Evolutionary conservation across 1,284 basidiomycete genomes (phyloP).

Genomic region (Pterula multifida): DNA sequence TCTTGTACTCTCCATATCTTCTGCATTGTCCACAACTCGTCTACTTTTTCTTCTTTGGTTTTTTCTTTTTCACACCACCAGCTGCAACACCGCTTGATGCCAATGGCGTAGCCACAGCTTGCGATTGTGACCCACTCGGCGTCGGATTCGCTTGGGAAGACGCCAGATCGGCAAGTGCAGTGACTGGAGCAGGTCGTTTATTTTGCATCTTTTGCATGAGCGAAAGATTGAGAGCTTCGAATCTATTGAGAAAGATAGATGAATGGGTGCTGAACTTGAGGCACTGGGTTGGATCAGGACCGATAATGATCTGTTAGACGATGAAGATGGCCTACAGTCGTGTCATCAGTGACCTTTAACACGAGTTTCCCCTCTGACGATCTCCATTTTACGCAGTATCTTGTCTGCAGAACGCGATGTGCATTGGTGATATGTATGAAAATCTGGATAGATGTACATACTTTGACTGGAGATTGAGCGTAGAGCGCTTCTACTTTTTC

Average conservation of each 20-base stretch:
- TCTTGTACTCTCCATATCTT: not conserved
- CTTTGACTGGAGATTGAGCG: slow-evolving; percentile 61
- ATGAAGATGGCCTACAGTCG: slow-evolving; percentile 46
- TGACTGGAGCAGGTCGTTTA: slow-evolving; percentile 18
- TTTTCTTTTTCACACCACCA: slow-evolving; percentile 42
- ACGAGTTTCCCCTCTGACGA: slow-evolving; percentile 74
- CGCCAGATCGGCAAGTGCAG: slow-evolving; percentile 7
- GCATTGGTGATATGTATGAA: too few relatives aligned
- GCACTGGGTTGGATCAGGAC: slow-evolving; percentile 39
- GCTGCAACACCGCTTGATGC: slow-evolving; percentile 12
- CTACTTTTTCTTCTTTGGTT: slow-evolving; percentile 44
- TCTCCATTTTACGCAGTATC: slow-evolving; percentile 85
- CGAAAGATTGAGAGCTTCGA: slow-evolving; percentile 79
- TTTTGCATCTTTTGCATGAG: slow-evolving; percentile 80
- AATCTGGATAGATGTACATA: slow-evolving; percentile 22
- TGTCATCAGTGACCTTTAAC: slow-evolving; percentile 84
- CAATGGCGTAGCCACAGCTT: not conserved
- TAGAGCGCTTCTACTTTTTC: slow-evolving; percentile 79
- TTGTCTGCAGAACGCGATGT: slow-evolving; percentile 36
- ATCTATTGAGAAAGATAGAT: slow-evolving; percentile 87
- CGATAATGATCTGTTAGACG: not conserved
- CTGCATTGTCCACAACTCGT: not conserved
- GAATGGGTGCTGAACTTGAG: slow-evolving; percentile 92
- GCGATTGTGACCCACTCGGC: not conserved
- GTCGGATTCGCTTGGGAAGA: slow-evolving; percentile 5